Evolutionary conservation across 768 basidiomycete genomes (phyloP).

Genomic region (Psilocybe azurescens): DNA sequence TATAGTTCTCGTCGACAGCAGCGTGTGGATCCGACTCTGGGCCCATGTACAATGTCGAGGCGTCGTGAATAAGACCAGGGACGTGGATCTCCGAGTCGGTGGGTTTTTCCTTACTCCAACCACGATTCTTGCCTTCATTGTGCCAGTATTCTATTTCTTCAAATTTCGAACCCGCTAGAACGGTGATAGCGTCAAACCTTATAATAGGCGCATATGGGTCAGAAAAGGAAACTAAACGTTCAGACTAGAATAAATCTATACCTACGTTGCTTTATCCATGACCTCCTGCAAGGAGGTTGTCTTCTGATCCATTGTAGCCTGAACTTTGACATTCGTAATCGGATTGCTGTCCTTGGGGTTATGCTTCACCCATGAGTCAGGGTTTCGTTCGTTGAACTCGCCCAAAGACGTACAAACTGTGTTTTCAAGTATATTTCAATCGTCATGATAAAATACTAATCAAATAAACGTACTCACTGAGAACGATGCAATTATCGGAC

Average conservation of each 20-base stretch:
- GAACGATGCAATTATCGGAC: slow-evolving; percentile 8
- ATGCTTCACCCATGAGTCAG: slow-evolving; percentile 7
- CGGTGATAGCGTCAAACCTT: slow-evolving; percentile 3
- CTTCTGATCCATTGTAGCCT: slow-evolving; percentile 4
- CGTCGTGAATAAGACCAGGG: slow-evolving; percentile 9
- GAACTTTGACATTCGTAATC: slow-evolving; percentile 5
- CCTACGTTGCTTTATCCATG: slow-evolving; percentile 9
- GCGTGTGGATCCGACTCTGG: not conserved
- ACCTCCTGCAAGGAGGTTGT: not conserved
- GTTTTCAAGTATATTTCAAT: not conserved
- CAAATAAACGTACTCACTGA: not conserved
- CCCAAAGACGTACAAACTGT: slow-evolving; percentile 10
- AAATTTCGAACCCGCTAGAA: slow-evolving; percentile 1
- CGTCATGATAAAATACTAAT: not conserved
- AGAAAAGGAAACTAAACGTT: too few species aligned
- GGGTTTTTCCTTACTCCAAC: slow-evolving; percentile 1
- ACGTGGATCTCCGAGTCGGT: not conserved
- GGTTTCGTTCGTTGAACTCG: slow-evolving; percentile 10
- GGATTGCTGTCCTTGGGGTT: slow-evolving; percentile 7
- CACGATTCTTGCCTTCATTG: slow-evolving; percentile 3
- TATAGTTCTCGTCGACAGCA: slow-evolving; percentile 11
- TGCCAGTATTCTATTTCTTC: slow-evolving; percentile 9
- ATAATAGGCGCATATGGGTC: not conserved
- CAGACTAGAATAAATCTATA: not conserved
- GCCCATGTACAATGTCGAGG: slow-evolving; percentile 7